Percentiles rank a stretch among this genome's conserved stretches.
Conservation (phyloP, 2,329 filamentous ascomycete genomes). For the Sphaerulina musiva region DNA sequence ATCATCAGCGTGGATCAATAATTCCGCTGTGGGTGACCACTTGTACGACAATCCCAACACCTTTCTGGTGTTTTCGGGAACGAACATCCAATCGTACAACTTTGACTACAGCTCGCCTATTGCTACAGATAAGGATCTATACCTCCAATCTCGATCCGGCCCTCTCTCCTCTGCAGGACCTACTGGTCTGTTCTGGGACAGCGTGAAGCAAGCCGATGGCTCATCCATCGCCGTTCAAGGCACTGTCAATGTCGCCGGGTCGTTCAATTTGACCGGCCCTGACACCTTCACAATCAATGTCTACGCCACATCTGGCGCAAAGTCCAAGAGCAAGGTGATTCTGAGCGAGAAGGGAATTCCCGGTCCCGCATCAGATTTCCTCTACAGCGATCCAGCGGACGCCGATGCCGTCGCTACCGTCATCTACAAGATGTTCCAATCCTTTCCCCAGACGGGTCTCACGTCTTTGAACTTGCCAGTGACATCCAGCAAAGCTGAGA, state of each 20-base stretch:
- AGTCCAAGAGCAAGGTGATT: slow-evolving; percentile 46
- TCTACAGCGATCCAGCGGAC: slow-evolving; percentile 45
- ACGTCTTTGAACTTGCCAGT: slow-evolving; percentile 46
- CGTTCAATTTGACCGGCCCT: slow-evolving; percentile 44
- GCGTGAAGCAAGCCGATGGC: slow-evolving; percentile 46
- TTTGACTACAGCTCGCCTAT: slow-evolving; percentile 44
- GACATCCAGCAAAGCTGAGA: slow-evolving; percentile 44
- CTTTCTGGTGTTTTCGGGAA: slow-evolving; percentile 47
- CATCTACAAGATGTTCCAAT: slow-evolving; percentile 47
- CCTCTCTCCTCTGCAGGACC: slow-evolving; percentile 50
- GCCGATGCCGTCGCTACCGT: slow-evolving; percentile 46
- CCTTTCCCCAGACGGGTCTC: slow-evolving; percentile 39
- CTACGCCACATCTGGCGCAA: slow-evolving; percentile 51
- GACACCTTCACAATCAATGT: slow-evolving; percentile 52
- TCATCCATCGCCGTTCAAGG: slow-evolving; percentile 49
- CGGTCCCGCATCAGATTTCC: slow-evolving; percentile 46
- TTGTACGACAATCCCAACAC: slow-evolving; percentile 48
- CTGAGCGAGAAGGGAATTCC: slow-evolving; percentile 50
- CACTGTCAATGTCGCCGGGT: slow-evolving; percentile 47
- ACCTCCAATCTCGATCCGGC: slow-evolving; percentile 45
- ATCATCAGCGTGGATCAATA: slow-evolving; percentile 45
- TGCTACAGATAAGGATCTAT: slow-evolving; percentile 40
- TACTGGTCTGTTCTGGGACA: slow-evolving; percentile 50
- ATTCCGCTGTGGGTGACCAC: slow-evolving; percentile 44
- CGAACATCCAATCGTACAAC: slow-evolving; percentile 45